These are phyloP conservation scores for Yamadazyma sp. DNA, from an alignment of 1,139 yeast species.

Conservation along the genomic window DNA sequence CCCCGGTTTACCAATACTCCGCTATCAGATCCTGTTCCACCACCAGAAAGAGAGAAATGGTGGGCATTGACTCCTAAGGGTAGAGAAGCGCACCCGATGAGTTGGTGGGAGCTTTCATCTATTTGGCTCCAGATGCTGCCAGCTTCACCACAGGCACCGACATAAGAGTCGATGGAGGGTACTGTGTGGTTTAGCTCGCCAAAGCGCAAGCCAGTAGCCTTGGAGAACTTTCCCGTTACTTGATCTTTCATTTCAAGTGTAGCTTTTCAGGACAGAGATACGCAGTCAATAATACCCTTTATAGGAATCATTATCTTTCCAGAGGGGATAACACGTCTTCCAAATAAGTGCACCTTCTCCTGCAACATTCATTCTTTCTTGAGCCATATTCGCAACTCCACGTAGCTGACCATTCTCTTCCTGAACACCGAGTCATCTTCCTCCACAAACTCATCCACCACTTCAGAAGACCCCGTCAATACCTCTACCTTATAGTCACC, in stretches of 20 bases:
- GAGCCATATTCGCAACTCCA: slow-evolving; percentile 54
- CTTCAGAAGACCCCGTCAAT: slow-evolving; percentile 58
- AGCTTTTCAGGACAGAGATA: no score
- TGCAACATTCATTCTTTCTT: slow-evolving; percentile 20
- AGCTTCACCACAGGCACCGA: slow-evolving; percentile 46
- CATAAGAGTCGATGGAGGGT: slow-evolving; percentile 48
- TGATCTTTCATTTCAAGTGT: no score
- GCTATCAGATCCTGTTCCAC: slow-evolving; percentile 45
- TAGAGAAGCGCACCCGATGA: slow-evolving; percentile 39
- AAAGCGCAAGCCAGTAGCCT: no score
- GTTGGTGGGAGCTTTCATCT: slow-evolving; percentile 41
- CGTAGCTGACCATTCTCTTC: slow-evolving; percentile 57
- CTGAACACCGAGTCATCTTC: slow-evolving; percentile 42
- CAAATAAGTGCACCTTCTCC: neutral
- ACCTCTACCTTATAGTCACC: slow-evolving; percentile 51
- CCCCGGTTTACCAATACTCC: slow-evolving; percentile 59
- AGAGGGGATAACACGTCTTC: no score
- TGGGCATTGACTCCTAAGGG: slow-evolving; percentile 39
- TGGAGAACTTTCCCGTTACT: no score
- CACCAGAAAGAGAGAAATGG: slow-evolving; percentile 31
- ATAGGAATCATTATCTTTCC: no score
- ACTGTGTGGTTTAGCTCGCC: slow-evolving; percentile 23
- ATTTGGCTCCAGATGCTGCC: slow-evolving; percentile 40
- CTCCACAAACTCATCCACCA: slow-evolving; percentile 58
- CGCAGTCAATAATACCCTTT: no score